Evolutionary conservation across 1,284 basidiomycete genomes (phyloP).

Genomic region (Paramarasmius palmivorus): DNA sequence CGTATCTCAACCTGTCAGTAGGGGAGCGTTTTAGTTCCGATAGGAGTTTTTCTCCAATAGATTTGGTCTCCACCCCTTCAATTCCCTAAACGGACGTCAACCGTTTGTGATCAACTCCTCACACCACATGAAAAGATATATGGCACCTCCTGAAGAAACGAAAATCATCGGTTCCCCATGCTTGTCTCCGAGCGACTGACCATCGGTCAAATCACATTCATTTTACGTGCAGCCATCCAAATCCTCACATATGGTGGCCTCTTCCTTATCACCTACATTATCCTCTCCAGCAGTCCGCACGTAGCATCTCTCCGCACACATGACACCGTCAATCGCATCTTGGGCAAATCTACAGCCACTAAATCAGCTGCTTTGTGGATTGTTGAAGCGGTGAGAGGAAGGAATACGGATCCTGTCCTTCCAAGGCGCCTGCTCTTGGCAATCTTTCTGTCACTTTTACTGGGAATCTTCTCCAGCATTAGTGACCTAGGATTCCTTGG

Average conservation of each 20-base stretch:
- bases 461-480: conserved; percentile 3
- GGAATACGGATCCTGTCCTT: conserved; percentile 4
- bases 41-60: too few species aligned
- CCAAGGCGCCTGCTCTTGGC: background rate
- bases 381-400: conserved; percentile 10
- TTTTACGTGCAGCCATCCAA: conserved; percentile 22
- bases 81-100: too few species aligned
- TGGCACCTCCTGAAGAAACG: too few species aligned
- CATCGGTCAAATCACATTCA: conserved; percentile 22
- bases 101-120: too few species aligned
- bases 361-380: conserved; percentile 18
- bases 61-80: too few species aligned
- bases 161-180: conserved; percentile 1
- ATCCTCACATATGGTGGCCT: conserved; percentile 19
- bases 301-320: conserved; percentile 20
- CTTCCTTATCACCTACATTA: conserved; percentile 21
- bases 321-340: conserved; percentile 21
- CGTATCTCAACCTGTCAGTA: too few species aligned
- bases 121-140: too few species aligned
- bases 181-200: conserved; percentile 15
- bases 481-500: background rate
- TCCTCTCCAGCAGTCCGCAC: conserved; percentile 20
- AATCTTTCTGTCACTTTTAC: background rate
- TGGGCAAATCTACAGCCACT: conserved; percentile 17
- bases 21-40: too few species aligned